Evolutionary conservation across 1,284 basidiomycete genomes (phyloP).

Genomic region (Amylostereum areolatum): DNA sequence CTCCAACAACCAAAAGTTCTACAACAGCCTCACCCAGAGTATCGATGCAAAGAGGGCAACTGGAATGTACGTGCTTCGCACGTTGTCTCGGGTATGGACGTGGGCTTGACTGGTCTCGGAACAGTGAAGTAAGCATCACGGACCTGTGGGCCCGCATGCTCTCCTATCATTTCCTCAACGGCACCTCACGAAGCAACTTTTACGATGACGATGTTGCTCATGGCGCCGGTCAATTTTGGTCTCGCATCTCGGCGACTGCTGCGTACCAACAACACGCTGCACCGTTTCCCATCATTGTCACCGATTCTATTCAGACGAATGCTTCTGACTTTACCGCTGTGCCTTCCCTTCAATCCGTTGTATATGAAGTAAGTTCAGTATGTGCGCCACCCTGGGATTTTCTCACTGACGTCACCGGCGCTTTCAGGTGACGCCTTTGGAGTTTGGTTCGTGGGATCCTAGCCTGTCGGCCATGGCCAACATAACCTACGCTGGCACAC

Average conservation of each 20-base stretch:
- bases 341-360: too few species aligned
- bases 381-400: too few species aligned
- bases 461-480: conserved; percentile 55
- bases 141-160: neutral
- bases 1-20: neutral
- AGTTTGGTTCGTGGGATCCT: conserved; percentile 68
- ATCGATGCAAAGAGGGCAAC: neutral
- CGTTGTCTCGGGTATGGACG: too few species aligned
- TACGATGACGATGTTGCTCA: neutral
- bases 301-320: too few species aligned
- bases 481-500: conserved; percentile 53
- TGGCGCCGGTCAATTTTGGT: neutral
- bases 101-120: too few species aligned
- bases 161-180: conserved; percentile 10
- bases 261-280: conserved; percentile 24
- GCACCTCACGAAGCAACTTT: neutral
- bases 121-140: conserved; percentile 26
- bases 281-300: conserved; percentile 34
- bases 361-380: too few species aligned
- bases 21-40: neutral
- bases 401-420: too few species aligned
- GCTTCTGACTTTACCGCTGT: too few species aligned
- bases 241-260: conserved; percentile 30
- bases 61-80: too few species aligned
- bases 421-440: conserved; percentile 47